Conservation (phyloP, 139 green algal genomes). For the Astrephomene gubernaculifera region DNA sequence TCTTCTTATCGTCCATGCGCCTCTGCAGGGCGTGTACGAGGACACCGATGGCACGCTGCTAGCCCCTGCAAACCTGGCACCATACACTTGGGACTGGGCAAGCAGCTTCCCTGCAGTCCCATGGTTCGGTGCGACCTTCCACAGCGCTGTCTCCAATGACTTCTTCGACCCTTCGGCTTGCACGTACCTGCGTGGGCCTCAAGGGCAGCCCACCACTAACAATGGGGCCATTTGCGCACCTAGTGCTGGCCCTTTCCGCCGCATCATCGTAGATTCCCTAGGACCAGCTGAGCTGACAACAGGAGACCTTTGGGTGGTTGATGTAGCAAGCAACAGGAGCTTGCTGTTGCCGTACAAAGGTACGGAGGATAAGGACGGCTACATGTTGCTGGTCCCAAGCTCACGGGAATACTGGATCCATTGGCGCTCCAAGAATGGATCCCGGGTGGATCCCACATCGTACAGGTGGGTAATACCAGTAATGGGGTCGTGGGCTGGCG, state of each 20-base stretch:
- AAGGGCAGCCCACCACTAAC: neutral
- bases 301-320: neutral
- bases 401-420: slow-evolving; percentile 9
- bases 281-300: neutral
- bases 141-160: slow-evolving; percentile 43
- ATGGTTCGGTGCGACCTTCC: slow-evolving; percentile 38
- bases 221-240: neutral
- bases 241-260: neutral
- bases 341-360: neutral
- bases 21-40: slow-evolving; percentile 34
- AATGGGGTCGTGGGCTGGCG: neutral
- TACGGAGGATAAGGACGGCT: neutral
- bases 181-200: slow-evolving; percentile 26
- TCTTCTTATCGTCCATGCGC: neutral
- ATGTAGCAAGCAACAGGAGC: neutral
- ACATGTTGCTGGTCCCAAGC: neutral
- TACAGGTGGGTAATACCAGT: neutral
- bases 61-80: neutral
- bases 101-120: neutral
- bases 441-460: neutral
- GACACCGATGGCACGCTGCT: slow-evolving; percentile 58
- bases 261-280: neutral
- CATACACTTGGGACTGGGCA: neutral
- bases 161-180: slow-evolving; percentile 48
- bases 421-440: neutral